Percentiles rank a stretch among this genome's conserved stretches.
Conservation (phyloP, 108 stramenopile species). For the Fragilariopsis cylindrus region DNA sequence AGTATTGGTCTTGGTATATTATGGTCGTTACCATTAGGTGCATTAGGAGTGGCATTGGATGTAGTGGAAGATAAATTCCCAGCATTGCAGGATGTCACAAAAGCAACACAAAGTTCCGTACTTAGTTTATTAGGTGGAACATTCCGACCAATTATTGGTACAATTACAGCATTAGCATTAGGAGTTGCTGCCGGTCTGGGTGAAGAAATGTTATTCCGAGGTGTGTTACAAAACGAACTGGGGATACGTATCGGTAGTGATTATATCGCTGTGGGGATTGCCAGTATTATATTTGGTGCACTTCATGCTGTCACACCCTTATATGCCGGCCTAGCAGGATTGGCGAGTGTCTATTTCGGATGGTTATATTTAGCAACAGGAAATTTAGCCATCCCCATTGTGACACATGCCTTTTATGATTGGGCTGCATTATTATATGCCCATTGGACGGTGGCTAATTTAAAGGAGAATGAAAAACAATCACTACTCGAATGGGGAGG, state of each 20-base stretch:
- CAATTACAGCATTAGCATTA: constrained; percentile 46
- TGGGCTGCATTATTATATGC: constrained; percentile 75
- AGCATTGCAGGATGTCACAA: constrained; percentile 71
- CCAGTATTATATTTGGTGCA: constrained; percentile 73
- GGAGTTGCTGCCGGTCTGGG: constrained; percentile 81
- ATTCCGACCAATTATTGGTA: constrained; percentile 49
- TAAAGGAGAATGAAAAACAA: constrained; percentile 16
- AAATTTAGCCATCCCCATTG: constrained; percentile 80
- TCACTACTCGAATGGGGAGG: constrained; percentile 10
- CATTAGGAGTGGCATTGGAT: constrained; percentile 50
- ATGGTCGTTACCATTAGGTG: constrained; percentile 60
- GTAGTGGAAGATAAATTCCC: constrained; percentile 61
- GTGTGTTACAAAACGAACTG: constrained; percentile 69
- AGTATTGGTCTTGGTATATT: constrained; percentile 46
- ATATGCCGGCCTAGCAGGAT: constrained; percentile 70
- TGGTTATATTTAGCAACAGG: constrained; percentile 52
- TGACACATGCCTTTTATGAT: constrained; percentile 85
- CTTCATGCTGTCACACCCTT: constrained; percentile 87
- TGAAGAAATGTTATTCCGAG: constrained; percentile 90
- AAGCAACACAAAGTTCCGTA: constrained; percentile 76
- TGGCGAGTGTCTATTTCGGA: constrained; percentile 86
- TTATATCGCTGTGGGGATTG: constrained; percentile 43
- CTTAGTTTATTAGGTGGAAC: constrained; percentile 63
- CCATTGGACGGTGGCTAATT: constrained; percentile 52
- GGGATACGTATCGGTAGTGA: constrained; percentile 27